phyloP scores from a whole-genome alignment of 768 basidiomycete genomes.

The Trametes maxima region DNA sequence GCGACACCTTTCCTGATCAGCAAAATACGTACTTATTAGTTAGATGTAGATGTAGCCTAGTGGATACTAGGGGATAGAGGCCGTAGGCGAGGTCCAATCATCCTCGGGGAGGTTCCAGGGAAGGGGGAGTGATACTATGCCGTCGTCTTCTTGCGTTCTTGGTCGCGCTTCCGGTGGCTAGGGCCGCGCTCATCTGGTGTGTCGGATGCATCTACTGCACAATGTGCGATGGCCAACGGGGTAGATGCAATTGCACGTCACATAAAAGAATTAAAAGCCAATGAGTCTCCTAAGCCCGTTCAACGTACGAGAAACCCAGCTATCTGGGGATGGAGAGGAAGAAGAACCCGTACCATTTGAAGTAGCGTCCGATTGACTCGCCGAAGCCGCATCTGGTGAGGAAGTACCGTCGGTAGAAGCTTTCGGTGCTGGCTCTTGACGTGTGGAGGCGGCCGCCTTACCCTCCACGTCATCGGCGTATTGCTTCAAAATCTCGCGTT shows the following conservation, averaged over 20 bases:
- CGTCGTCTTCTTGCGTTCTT: conserved; percentile 48
- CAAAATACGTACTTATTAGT: conserved; percentile 27
- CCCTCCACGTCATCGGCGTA: conserved; percentile 96
- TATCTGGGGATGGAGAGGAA: conserved; percentile 57
- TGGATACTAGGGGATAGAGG: conserved; percentile 12
- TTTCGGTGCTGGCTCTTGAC: conserved; percentile 24
- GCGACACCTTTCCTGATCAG: conserved; percentile 16
- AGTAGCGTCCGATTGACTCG: conserved; percentile 33
- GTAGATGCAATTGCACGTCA: conserved; percentile 40
- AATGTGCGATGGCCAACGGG: neutral
- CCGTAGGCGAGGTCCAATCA: neutral
- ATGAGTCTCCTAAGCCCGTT: conserved; percentile 68
- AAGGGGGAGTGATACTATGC: conserved; percentile 32
- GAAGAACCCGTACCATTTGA: conserved; percentile 81
- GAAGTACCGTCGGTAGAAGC: conserved; percentile 27
- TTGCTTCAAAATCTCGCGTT: conserved; percentile 84
- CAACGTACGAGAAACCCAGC: conserved; percentile 73
- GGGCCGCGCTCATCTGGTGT: conserved; percentile 33
- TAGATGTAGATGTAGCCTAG: conserved; percentile 23
- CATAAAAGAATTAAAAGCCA: conserved; percentile 66
- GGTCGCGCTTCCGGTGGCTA: conserved; percentile 41
- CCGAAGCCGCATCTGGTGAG: conserved; percentile 24
- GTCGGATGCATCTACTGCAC: conserved; percentile 17
- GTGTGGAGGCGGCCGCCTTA: conserved; percentile 34
- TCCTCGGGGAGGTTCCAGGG: conserved; percentile 11